Evolutionary conservation across 2,329 filamentous ascomycete species (phyloP).

Genomic region (Thermothelomyces thermophilus): DNA sequence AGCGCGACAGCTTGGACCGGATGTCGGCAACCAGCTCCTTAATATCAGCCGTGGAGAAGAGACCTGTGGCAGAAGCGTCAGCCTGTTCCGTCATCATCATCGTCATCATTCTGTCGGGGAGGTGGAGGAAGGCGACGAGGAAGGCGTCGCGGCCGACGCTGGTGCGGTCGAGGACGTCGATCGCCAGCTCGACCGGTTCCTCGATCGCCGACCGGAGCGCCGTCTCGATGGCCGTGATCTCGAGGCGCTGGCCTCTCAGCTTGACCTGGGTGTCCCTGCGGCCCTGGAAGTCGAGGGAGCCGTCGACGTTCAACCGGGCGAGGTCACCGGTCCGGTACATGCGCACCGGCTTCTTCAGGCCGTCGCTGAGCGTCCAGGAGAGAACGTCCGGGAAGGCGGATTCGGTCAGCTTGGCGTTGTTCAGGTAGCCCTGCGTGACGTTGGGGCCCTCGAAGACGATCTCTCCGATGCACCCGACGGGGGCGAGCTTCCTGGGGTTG

Average conservation of each 20-base stretch:
- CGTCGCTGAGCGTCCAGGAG: not conserved
- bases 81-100: not conserved
- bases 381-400: slow-evolving; percentile 34
- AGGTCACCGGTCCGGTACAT: slow-evolving; percentile 40
- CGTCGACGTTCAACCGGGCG: slow-evolving; percentile 30
- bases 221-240: slow-evolving; percentile 28
- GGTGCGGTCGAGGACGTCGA: slow-evolving; percentile 1
- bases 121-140: slow-evolving; percentile 8
- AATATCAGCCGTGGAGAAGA: slow-evolving; percentile 2
- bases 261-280: slow-evolving; percentile 48
- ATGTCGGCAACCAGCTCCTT: slow-evolving; percentile 27
- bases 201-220: slow-evolving; percentile 2
- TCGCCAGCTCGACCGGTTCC: slow-evolving; percentile 5
- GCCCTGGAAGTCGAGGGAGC: slow-evolving; percentile 34
- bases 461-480: slow-evolving; percentile 30
- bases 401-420: slow-evolving; percentile 38
- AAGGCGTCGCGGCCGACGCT: slow-evolving; percentile 4
- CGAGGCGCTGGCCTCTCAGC: slow-evolving; percentile 45
- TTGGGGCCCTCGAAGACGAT: slow-evolving; percentile 35
- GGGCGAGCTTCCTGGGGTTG: slow-evolving; percentile 24
- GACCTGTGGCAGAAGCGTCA: slow-evolving; percentile 1
- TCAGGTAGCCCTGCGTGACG: slow-evolving; percentile 43
- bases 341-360: not conserved
- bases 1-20: slow-evolving; percentile 28
- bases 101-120: slow-evolving; percentile 2